These are phyloP conservation scores for Daldinia sp. DNA, from an alignment of 2,329 filamentous ascomycete species.

Conservation along the genomic window DNA sequence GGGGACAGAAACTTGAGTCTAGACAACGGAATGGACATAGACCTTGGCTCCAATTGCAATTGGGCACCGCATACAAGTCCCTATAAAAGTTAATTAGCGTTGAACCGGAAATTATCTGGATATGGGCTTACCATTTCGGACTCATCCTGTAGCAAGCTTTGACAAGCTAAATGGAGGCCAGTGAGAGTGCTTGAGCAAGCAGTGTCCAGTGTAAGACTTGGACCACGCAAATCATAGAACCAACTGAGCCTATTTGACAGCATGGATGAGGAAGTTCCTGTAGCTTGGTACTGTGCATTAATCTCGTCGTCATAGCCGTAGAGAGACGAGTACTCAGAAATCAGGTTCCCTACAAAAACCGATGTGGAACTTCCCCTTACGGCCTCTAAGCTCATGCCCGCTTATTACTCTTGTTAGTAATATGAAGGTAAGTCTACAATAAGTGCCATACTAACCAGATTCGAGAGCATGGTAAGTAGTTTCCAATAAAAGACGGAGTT, in stretches of 20 bases:
- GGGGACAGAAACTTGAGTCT: constrained; percentile 21
- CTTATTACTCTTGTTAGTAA: background rate
- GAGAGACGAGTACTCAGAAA: constrained; percentile 3
- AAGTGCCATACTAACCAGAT: constrained; percentile 61
- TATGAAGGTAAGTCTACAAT: background rate
- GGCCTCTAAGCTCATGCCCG: constrained; percentile 3
- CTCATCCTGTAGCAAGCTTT: background rate
- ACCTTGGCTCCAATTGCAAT: constrained; percentile 1
- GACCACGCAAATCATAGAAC: constrained; percentile 2
- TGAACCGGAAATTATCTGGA: background rate
- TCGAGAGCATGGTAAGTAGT: constrained; percentile 72
- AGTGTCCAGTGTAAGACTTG: constrained; percentile 2
- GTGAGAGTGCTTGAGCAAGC: constrained; percentile 2
- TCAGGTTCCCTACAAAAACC: constrained; percentile 21
- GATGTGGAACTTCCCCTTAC: constrained; percentile 12
- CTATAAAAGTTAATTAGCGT: background rate
- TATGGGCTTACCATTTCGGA: background rate
- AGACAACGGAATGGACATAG: background rate
- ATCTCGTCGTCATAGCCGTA: constrained; percentile 15
- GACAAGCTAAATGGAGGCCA: background rate
- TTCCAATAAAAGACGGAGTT: constrained; percentile 72
- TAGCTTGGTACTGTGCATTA: constrained; percentile 5
- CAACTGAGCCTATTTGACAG: background rate
- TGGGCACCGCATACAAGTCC: background rate
- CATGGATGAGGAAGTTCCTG: background rate